phyloP scores from a whole-genome alignment of 441 rosid genomes.

The Adansonia grandidieri region DNA sequence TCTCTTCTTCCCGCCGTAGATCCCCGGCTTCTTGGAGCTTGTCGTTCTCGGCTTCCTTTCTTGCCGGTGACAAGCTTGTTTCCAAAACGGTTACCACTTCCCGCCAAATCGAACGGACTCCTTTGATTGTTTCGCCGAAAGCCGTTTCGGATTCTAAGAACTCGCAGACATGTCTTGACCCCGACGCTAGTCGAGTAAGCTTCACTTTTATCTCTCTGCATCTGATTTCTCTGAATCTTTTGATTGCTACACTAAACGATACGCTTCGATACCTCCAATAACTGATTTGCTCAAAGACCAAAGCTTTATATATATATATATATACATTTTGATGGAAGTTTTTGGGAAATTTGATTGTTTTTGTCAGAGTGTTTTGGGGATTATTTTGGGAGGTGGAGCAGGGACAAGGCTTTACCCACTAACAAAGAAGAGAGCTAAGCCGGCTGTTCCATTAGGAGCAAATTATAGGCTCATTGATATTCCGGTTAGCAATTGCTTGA shows the following conservation, averaged over 20 bases:
- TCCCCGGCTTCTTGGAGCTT: slow-evolving; percentile 29
- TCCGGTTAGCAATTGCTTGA: slow-evolving; percentile 93
- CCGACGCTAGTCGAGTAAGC: slow-evolving; percentile 92
- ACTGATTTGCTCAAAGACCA: background rate
- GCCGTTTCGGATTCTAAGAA: slow-evolving; percentile 90
- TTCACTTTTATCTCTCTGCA: background rate
- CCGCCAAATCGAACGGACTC: slow-evolving; percentile 36
- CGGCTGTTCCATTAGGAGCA: slow-evolving; percentile 92
- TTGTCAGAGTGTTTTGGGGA: slow-evolving; percentile 85
- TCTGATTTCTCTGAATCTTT: background rate
- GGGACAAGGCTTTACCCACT: slow-evolving; percentile 90
- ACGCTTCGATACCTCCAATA: background rate
- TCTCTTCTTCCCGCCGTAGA: slow-evolving; percentile 33
- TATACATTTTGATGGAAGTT: background rate
- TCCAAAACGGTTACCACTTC: slow-evolving; percentile 28
- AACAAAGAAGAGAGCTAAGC: slow-evolving; percentile 94
- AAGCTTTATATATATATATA: background rate
- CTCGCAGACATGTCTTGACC: slow-evolving; percentile 95
- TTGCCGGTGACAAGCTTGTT: slow-evolving; percentile 59
- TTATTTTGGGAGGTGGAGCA: slow-evolving; percentile 95
- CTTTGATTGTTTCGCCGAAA: slow-evolving; percentile 61
- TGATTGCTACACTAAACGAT: background rate
- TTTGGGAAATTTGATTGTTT: background rate
- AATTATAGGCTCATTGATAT: slow-evolving; percentile 92
- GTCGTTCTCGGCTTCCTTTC: slow-evolving; percentile 64